Base-by-base conservation (phyloP, 805 yeast species). In the Lachancea waltii region DNA sequence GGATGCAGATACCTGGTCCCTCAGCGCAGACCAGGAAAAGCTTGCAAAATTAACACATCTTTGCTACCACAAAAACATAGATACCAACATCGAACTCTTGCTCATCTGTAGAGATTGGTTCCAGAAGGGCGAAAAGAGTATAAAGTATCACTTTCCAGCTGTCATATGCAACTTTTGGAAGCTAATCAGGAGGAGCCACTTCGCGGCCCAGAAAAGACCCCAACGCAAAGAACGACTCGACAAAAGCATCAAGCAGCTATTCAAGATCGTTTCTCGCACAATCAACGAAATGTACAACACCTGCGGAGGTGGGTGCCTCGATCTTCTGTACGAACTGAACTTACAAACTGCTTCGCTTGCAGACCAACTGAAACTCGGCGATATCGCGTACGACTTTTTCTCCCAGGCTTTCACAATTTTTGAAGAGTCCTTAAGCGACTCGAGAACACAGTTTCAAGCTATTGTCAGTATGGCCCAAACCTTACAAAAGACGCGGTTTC, bases 371-470 rank as follows among this genome's bases (percentile, higher is more conserved):
- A 65, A 70, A 13, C 65, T 79, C 26, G 81, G 79, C 41, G 86
- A 82, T 43, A 77, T 86, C 21, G 69, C 90, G 11, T 85, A 85
- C 62, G 98, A 92, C 62, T 79, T 86, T 53, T 85, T 81, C 59
- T 89, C 85, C 25, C 94, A 87, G 58, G 81, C 95, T 3, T 85
- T 89, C 56, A 73, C 89, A 1, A 72, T 86, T 0, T 89, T 85
- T 56, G 97, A 90, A 58, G 80, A 75, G 49, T 57, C 70, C 7
- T 57, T 75, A 16, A 64, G 73, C 23, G 79, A 75, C 43, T 70
- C 79, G 1, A 63, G 69, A 19, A 64, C 72, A 1, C 81, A 75
- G 50, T 73, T 63, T 50, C 77, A 73, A 48, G 70, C 78, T 1
- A 50, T 77, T 24, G 63, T 73, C 9, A 63, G 71, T 16, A 63